A percentile compares a stretch with the other conserved stretches of the same genome.
Conservation (phyloP, 768 basidiomycete genomes). For the Lactarius quietus region DNA sequence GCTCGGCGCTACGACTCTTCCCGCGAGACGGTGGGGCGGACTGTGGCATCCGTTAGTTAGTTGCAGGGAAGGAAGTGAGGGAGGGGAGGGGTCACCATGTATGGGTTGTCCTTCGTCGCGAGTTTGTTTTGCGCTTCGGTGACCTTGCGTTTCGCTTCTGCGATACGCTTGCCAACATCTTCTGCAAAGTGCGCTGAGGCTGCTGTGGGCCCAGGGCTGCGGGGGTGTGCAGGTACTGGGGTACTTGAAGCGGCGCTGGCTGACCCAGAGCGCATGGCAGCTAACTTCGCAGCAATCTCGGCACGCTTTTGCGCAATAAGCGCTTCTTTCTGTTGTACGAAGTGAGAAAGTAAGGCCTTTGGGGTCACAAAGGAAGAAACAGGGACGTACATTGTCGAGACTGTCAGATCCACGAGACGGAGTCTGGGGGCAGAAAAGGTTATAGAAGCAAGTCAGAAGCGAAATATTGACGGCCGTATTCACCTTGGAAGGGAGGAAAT, state of each 20-base stretch:
- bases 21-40: conserved; percentile 53
- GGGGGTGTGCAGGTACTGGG: conserved; percentile 29
- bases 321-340: conserved; percentile 40
- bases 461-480: conserved; percentile 52
- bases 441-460: conserved; percentile 65
- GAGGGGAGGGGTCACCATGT: conserved; percentile 57
- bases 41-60: conserved; percentile 32
- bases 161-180: conserved; percentile 67
- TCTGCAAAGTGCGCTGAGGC: conserved; percentile 39
- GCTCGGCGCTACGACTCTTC: conserved; percentile 53
- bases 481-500: conserved; percentile 55
- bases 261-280: conserved; percentile 40
- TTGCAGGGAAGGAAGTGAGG: not conserved
- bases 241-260: conserved; percentile 28
- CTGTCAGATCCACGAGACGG: conserved; percentile 42
- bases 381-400: not conserved
- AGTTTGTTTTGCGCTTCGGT: conserved; percentile 77
- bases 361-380: conserved; percentile 5
- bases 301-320: conserved; percentile 82
- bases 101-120: conserved; percentile 78
- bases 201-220: conserved; percentile 30
- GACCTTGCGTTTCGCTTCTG: conserved; percentile 83
- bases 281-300: conserved; percentile 82
- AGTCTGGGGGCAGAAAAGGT: conserved; percentile 55
- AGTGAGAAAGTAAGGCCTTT: conserved; percentile 6